Conservation (phyloP, 352 stramenopile genomes). For the Globisporangium alternatum region DNA sequence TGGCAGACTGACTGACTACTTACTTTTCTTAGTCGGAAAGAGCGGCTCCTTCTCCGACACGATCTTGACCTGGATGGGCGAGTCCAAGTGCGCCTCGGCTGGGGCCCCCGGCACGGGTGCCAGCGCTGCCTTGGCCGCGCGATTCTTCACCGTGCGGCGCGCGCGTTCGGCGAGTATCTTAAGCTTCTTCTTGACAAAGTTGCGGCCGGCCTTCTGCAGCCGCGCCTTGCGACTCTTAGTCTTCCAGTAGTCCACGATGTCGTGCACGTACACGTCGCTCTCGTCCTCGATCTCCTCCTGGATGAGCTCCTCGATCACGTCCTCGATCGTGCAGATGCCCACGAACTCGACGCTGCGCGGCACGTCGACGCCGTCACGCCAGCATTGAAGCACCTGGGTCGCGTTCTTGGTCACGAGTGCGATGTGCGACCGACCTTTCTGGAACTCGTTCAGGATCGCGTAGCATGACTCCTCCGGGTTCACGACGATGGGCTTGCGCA, state of each 20-base stretch:
- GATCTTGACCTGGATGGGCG: slow-evolving; percentile 35
- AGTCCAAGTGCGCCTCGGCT: slow-evolving; percentile 14
- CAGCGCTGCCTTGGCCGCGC: slow-evolving; percentile 16
- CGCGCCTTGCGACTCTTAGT: slow-evolving; percentile 33
- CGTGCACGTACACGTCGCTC: slow-evolving; percentile 64
- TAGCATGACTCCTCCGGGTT: slow-evolving; percentile 81
- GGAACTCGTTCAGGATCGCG: slow-evolving; percentile 89
- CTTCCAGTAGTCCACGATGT: slow-evolving; percentile 58
- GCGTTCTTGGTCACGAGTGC: slow-evolving; percentile 71
- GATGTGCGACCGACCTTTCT: slow-evolving; percentile 84
- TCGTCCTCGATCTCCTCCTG: slow-evolving; percentile 92
- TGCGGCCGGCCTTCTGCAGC: slow-evolving; percentile 28
- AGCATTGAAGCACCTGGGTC: slow-evolving; percentile 46
- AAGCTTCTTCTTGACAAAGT: slow-evolving; percentile 51
- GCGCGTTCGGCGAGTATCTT: slow-evolving; percentile 53
- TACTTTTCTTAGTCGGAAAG: slow-evolving; percentile 12
- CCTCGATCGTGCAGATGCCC: slow-evolving; percentile 90
- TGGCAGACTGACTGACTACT: slow-evolving; percentile 4
- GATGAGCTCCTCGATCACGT: slow-evolving; percentile 89
- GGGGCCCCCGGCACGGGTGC: background rate
- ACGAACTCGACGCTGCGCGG: slow-evolving; percentile 53
- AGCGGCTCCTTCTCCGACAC: slow-evolving; percentile 31
- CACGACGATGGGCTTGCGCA: slow-evolving; percentile 83
- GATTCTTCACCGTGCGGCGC: slow-evolving; percentile 38
- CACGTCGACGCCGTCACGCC: slow-evolving; percentile 44